A percentile compares a stretch with the other conserved stretches of the same genome.
phyloP scores from a whole-genome alignment of 1,284 basidiomycete genomes.

The Cutaneotrichosporon sp. region DNA sequence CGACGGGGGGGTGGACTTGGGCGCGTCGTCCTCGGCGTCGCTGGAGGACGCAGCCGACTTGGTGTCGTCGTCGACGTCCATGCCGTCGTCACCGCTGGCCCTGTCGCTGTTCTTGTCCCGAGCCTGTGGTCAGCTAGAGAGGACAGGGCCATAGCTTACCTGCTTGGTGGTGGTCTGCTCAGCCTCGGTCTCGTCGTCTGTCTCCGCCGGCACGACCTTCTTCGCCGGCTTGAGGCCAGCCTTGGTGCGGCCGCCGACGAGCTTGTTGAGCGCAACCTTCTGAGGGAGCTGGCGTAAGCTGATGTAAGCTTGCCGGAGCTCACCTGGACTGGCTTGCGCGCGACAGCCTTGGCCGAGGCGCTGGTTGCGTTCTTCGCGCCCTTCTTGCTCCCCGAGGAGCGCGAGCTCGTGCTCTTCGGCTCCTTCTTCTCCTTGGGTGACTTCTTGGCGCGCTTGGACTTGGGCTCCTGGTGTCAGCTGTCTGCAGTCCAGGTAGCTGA shows the following conservation, averaged over 20 bases:
- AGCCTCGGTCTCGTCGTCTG: background rate
- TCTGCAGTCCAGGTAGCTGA: background rate
- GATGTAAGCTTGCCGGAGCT: background rate
- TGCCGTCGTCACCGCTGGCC: background rate
- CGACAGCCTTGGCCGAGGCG: background rate
- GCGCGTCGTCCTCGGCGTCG: background rate
- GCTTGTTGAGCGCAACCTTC: background rate
- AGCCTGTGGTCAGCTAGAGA: background rate
- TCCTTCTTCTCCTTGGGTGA: background rate
- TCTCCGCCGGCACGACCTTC: background rate
- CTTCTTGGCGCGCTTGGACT: background rate
- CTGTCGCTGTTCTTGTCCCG: background rate
- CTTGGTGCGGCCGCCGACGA: background rate
- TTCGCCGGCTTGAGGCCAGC: background rate
- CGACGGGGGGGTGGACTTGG: background rate
- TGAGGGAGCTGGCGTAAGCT: background rate
- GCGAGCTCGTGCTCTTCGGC: background rate
- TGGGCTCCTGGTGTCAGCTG: slow-evolving; percentile 1
- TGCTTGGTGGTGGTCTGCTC: background rate
- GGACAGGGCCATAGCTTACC: background rate
- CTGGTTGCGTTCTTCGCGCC: background rate
- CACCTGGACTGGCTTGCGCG: background rate
- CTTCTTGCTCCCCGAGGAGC: background rate
- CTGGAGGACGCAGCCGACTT: background rate
- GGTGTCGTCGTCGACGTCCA: background rate